Evolutionary conservation across 2,329 filamentous ascomycete genomes (phyloP).

Genomic region (Aspergillus japonicus): DNA sequence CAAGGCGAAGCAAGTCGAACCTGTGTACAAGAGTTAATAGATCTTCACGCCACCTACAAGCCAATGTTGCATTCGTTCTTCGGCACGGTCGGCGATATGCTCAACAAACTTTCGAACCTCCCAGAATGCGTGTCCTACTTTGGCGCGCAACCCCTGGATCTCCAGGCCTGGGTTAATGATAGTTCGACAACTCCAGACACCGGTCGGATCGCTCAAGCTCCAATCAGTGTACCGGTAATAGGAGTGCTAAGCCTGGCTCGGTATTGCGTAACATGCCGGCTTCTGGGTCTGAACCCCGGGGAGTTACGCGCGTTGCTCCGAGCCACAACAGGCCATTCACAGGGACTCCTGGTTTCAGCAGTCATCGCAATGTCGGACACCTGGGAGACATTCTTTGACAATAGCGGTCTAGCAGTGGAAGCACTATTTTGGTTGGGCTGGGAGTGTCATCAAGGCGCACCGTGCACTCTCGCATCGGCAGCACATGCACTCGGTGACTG

Average conservation of each 20-base stretch:
- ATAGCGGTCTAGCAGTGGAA: slow-evolving; percentile 27
- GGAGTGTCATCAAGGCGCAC: slow-evolving; percentile 18
- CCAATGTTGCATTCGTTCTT: slow-evolving; percentile 15
- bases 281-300: slow-evolving; percentile 30
- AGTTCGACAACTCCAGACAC: slow-evolving; percentile 26
- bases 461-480: slow-evolving; percentile 1
- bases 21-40: slow-evolving; percentile 17
- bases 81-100: slow-evolving; percentile 4
- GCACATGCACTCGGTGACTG: neutral
- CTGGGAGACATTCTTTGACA: slow-evolving; percentile 36
- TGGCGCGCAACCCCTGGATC: slow-evolving; percentile 9
- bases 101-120: slow-evolving; percentile 10
- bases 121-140: slow-evolving; percentile 11
- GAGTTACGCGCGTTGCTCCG: slow-evolving; percentile 25
- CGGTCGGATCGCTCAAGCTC: slow-evolving; percentile 37
- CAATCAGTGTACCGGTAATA: slow-evolving; percentile 43
- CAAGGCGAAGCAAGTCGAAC: slow-evolving; percentile 20
- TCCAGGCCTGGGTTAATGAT: slow-evolving; percentile 23
- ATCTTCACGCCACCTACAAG: slow-evolving; percentile 18
- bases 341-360: slow-evolving; percentile 40
- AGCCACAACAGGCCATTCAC: slow-evolving; percentile 39
- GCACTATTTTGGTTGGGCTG: slow-evolving; percentile 25
- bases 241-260: slow-evolving; percentile 35
- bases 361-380: slow-evolving; percentile 32
- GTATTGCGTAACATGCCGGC: slow-evolving; percentile 31